Conservation (phyloP, 2,329 filamentous ascomycete species). For the Penicillium griseofulvum region DNA sequence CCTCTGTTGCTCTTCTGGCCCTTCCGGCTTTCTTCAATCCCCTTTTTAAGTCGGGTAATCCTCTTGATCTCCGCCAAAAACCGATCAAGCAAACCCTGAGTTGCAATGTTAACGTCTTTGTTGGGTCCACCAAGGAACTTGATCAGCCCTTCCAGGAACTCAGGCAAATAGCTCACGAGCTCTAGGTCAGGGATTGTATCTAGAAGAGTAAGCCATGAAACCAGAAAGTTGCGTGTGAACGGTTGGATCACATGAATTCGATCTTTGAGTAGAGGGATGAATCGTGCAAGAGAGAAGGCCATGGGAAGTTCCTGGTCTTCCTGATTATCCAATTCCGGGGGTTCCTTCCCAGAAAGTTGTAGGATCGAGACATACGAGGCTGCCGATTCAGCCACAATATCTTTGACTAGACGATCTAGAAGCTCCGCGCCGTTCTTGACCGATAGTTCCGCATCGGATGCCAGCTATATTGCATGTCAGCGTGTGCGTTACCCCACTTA, state of each 20-base stretch:
- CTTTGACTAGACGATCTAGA: conserved; percentile 89
- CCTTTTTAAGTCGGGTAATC: conserved; percentile 88
- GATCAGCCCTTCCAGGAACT: conserved; percentile 84
- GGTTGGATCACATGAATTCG: conserved; percentile 92
- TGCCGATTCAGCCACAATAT: conserved; percentile 92
- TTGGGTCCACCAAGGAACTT: conserved; percentile 92
- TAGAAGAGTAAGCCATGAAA: conserved; percentile 90
- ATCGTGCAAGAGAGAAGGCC: conserved; percentile 85
- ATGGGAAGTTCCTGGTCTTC: conserved; percentile 61
- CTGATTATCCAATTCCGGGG: conserved; percentile 40
- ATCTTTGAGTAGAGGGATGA: conserved; percentile 91
- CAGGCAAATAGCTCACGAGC: conserved; percentile 85
- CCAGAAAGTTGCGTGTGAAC: conserved; percentile 90
- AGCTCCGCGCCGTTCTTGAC: conserved; percentile 98
- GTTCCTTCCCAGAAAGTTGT: conserved; percentile 58
- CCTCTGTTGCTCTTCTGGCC: conserved; percentile 66
- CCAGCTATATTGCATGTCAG: conserved; percentile 59
- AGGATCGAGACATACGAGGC: conserved; percentile 91
- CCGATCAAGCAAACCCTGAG: conserved; percentile 81
- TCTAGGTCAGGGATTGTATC: conserved; percentile 97
- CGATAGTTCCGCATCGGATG: conserved; percentile 91
- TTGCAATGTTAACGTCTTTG: conserved; percentile 89
- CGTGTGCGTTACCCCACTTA: neutral
- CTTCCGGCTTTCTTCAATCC: conserved; percentile 81
- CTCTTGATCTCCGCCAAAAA: conserved; percentile 93